These are phyloP conservation scores for Orbilia quercus DNA, from an alignment of 2,329 filamentous ascomycete genomes.

Conservation along the genomic window DNA sequence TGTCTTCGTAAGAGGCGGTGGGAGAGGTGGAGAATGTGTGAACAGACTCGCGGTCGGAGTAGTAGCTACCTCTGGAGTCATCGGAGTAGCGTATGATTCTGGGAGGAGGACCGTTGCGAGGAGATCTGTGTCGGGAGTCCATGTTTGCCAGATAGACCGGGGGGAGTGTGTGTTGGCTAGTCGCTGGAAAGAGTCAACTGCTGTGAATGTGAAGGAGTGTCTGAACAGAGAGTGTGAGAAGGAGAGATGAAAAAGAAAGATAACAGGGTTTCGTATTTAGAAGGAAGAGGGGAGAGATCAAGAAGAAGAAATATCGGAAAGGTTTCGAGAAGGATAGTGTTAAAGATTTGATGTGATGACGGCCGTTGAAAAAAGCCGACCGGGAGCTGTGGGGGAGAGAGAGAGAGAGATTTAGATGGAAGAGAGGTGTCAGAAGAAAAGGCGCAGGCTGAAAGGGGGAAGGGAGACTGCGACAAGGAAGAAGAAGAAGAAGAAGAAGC, in stretches of 20 bases:
- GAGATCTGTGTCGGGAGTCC: slow-evolving; percentile 36
- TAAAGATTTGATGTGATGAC: neutral
- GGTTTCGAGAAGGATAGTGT: slow-evolving; percentile 5
- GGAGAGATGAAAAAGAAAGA: neutral
- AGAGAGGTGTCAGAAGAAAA: too few relatives aligned
- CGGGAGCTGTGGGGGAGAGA: too few relatives aligned
- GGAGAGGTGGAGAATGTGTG: slow-evolving; percentile 48
- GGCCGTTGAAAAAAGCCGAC: slow-evolving; percentile 5
- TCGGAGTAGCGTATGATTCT: slow-evolving; percentile 52
- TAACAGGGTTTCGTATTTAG: neutral
- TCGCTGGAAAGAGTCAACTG: neutral
- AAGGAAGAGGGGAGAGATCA: neutral
- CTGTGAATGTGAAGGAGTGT: neutral
- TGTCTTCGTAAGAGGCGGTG: slow-evolving; percentile 50
- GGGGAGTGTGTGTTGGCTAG: too few relatives aligned
- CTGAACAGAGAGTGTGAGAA: neutral
- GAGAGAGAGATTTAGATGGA: too few relatives aligned
- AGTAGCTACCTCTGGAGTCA: slow-evolving; percentile 52
- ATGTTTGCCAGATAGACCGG: slow-evolving; percentile 18
- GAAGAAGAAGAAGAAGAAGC: neutral
- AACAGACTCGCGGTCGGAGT: slow-evolving; percentile 49
- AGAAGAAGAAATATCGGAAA: neutral
- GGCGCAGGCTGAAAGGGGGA: slow-evolving; percentile 2
- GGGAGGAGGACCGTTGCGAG: slow-evolving; percentile 25
- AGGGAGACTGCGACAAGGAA: neutral